phyloP scores from a whole-genome alignment of 164 flowering plant species.

The Aristolochia californica region DNA sequence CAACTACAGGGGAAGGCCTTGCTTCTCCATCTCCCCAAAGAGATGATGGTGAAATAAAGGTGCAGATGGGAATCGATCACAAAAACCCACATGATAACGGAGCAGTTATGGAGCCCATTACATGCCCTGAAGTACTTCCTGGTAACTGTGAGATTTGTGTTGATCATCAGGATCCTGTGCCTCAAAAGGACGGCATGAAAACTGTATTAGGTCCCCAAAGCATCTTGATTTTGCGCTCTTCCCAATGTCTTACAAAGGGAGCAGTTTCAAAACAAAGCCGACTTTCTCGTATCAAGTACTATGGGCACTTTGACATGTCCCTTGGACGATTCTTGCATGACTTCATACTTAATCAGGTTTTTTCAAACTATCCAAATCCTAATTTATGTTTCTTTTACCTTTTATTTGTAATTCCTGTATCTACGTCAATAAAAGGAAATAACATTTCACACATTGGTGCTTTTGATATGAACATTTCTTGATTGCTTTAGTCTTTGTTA shows the following conservation, averaged over 20 bases:
- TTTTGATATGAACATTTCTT: not conserved
- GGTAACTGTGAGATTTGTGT: conserved; percentile 11
- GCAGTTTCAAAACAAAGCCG: conserved; percentile 61
- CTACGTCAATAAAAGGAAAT: not conserved
- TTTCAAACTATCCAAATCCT: not conserved
- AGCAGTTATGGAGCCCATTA: conserved; percentile 10
- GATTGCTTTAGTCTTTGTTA: not conserved
- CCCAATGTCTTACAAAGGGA: conserved; percentile 46
- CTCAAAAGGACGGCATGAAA: conserved; percentile 28
- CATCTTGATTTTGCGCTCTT: conserved; percentile 73
- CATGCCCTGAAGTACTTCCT: conserved; percentile 14
- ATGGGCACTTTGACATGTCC: conserved; percentile 75
- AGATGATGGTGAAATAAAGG: not conserved
- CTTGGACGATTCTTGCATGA: conserved; percentile 68
- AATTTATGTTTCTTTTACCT: too few species aligned
- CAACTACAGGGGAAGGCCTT: not conserved
- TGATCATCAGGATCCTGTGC: conserved; percentile 15
- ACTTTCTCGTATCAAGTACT: conserved; percentile 80
- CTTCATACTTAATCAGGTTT: conserved; percentile 75
- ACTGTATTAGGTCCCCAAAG: conserved; percentile 53
- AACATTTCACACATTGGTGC: too few species aligned
- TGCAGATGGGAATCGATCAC: not conserved
- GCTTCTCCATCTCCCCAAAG: not conserved
- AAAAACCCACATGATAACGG: conserved; percentile 1
- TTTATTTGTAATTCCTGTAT: not conserved